A percentile compares a stretch with the other conserved stretches of the same genome.
Evolutionary conservation across 2,329 filamentous ascomycete genomes (phyloP).

Genomic region (Colletotrichum trifolii): DNA sequence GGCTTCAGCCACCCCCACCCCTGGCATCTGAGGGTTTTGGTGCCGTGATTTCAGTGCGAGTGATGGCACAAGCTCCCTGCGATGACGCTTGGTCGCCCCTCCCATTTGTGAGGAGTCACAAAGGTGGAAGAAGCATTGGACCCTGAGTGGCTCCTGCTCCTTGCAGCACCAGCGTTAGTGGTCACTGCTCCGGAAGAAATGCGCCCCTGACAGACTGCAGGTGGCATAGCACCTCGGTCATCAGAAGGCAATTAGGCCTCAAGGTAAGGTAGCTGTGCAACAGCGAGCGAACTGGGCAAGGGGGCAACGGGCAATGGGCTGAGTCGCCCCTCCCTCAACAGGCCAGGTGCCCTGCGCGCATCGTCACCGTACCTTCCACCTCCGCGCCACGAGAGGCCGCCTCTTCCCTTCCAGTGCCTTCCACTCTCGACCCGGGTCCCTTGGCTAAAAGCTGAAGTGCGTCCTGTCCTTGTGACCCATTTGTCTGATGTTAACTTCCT

Average conservation of each 20-base stretch:
- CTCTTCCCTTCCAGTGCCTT: slow-evolving; percentile 2
- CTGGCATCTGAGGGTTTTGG: too few species aligned
- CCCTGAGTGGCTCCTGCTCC: slow-evolving; percentile 26
- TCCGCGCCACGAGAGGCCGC: slow-evolving; percentile 21
- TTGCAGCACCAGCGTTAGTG: slow-evolving; percentile 1
- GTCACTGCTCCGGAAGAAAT: too few species aligned
- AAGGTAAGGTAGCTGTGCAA: too few species aligned
- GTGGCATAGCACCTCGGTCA: too few species aligned
- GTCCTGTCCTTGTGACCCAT: slow-evolving; percentile 34
- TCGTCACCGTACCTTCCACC: slow-evolving; percentile 18
- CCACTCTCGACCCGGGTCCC: background rate
- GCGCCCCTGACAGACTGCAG: too few species aligned
- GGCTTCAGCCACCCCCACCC: slow-evolving; percentile 25
- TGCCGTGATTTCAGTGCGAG: too few species aligned
- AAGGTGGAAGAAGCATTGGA: slow-evolving; percentile 1
- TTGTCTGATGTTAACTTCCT: slow-evolving; percentile 26
- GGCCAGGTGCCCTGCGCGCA: slow-evolving; percentile 15
- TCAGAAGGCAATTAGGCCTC: too few species aligned
- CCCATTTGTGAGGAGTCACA: background rate
- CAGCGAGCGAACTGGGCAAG: too few species aligned
- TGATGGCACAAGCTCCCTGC: slow-evolving; percentile 28
- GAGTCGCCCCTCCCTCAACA: slow-evolving; percentile 23
- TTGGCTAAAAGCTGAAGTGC: slow-evolving; percentile 31
- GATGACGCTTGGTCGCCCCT: slow-evolving; percentile 34
- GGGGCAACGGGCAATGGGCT: too few species aligned